Evolutionary conservation across 305 asterid species (phyloP).

Genomic region (Lippia alba): DNA sequence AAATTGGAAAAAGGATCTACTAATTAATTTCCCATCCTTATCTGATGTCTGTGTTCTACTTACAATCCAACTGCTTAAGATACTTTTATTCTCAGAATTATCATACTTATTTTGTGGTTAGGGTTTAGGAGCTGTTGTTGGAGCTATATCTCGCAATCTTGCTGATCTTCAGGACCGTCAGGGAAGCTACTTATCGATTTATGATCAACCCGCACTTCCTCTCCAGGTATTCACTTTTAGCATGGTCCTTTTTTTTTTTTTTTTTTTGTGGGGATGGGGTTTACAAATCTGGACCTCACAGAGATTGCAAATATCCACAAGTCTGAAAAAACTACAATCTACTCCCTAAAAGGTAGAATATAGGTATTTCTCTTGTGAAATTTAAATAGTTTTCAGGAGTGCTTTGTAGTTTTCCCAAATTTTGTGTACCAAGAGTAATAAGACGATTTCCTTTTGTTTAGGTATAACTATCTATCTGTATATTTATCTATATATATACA

Average conservation of each 20-base stretch:
- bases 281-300: too few relatives aligned
- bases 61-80: conserved; percentile 3
- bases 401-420: too few relatives aligned
- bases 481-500: too few relatives aligned
- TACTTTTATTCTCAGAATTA: conserved; percentile 3
- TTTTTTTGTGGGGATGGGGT: too few relatives aligned
- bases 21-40: conserved; percentile 30
- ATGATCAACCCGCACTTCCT: conserved; percentile 91
- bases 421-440: too few relatives aligned
- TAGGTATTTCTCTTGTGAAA: too few relatives aligned
- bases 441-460: too few relatives aligned
- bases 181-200: conserved; percentile 94
- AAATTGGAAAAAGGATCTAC: conserved; percentile 33
- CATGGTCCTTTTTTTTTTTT: conserved; percentile 17
- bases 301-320: too few relatives aligned
- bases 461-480: too few relatives aligned
- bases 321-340: too few relatives aligned
- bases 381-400: too few relatives aligned
- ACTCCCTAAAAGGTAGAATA: too few relatives aligned
- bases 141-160: conserved; percentile 97
- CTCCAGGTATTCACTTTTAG: conserved; percentile 59
- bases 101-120: conserved; percentile 30
- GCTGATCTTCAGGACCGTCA: conserved; percentile 95
- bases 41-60: conserved; percentile 8
- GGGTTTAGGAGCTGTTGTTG: conserved; percentile 98